Base-by-base conservation (phyloP, 2,329 filamentous ascomycete species). In the Aspergillus neotritici region DNA sequence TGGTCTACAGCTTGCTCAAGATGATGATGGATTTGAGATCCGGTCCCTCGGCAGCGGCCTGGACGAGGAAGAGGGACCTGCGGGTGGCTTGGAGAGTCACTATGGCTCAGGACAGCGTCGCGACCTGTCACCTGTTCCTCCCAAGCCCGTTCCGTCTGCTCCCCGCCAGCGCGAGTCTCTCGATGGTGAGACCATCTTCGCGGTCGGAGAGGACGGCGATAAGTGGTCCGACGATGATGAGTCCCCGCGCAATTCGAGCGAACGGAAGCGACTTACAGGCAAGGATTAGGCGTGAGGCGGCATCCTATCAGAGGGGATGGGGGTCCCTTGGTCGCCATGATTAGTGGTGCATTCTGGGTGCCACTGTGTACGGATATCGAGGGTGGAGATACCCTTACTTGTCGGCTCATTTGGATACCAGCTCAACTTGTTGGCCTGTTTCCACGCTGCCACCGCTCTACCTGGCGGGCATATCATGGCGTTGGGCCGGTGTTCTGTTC, bases 1-100 rank as follows among this genome's bases (percentile, higher is more conserved):
- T 9, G 4, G 12, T 14, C 6, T 37, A 32, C 49, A 83, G 79
- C 84, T 98, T 61, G 91, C 93, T 3, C 93, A 97, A 78, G 93
- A 98, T 58, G 93, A 98, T 56, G 91, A 97, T 61, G 93, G 93
- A 30, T 98, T 98, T 64, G 93, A 97, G 63, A 94, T 98, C 63
- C 86, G 86, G 37, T 93, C 93, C 44, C 85, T 98, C 49, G 88
- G 87, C 40, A 86, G 87, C 53, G 81, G 77, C 0, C 69, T 84
- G 14, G 83, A 86, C 54, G 79, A 84, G 44, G 79, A 82, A 54
- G 78, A 81, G 41, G 65, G 21, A 25, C 21, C 70, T 37, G 54
- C 67, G 46, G 61, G 68, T 38, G 57, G 51, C 56, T 49, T 64
- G 49, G 62, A 67, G 58, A 60, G 63, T 50, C 57, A 57, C 41